Evolutionary conservation across 495 filamentous ascomycete species (phyloP).

Genomic region (Trichoderma orchidacearum): DNA sequence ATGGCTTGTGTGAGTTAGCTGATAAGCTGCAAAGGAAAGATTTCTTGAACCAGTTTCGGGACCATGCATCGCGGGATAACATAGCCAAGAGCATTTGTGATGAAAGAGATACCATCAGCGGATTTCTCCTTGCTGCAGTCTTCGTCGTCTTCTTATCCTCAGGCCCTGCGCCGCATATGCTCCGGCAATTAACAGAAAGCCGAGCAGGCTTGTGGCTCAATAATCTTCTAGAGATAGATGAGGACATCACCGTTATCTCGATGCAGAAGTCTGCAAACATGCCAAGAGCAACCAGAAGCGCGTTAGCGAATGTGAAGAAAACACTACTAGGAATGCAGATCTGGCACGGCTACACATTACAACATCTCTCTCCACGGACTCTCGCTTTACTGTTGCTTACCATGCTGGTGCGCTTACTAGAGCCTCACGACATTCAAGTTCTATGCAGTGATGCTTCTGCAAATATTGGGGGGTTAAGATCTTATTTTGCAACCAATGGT

Average conservation of each 20-base stretch:
- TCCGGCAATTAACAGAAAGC: constrained; percentile 34
- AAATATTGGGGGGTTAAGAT: not conserved
- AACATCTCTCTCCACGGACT: constrained; percentile 43
- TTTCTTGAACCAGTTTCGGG: constrained; percentile 57
- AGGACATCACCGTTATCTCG: constrained; percentile 38
- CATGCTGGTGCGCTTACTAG: constrained; percentile 28
- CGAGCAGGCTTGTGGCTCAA: constrained; percentile 36
- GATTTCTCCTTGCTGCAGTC: constrained; percentile 41
- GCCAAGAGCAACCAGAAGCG: constrained; percentile 44
- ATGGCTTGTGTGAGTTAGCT: constrained; percentile 52
- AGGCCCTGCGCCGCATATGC: constrained; percentile 31
- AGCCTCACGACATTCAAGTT: not conserved
- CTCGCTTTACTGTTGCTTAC: constrained; percentile 53
- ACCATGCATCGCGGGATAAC: constrained; percentile 55
- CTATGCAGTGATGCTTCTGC: not conserved
- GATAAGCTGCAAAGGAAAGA: constrained; percentile 53
- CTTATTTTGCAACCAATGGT: not conserved
- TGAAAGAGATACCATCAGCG: constrained; percentile 42
- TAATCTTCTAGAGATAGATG: constrained; percentile 33
- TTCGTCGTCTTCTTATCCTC: constrained; percentile 41
- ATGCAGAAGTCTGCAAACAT: constrained; percentile 56
- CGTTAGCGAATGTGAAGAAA: constrained; percentile 37
- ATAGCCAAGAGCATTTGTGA: constrained; percentile 43
- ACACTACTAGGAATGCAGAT: constrained; percentile 34
- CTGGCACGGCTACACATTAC: constrained; percentile 41